Evolutionary conservation across 2,329 filamentous ascomycete species (phyloP).

Genomic region (Plectosphaerella plurivora): DNA sequence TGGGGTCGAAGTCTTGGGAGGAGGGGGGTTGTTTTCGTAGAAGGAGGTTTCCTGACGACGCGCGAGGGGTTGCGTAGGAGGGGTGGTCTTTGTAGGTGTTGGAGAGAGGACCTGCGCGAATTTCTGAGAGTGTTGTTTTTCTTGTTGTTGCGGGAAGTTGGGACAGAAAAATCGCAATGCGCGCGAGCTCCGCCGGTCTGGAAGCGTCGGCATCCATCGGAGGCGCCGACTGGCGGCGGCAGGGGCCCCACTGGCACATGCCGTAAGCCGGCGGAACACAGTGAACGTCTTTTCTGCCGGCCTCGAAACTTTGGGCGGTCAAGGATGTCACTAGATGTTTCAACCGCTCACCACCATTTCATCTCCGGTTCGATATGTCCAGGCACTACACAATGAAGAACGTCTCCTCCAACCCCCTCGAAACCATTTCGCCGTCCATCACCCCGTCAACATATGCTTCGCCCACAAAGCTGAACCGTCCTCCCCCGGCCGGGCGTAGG

Average conservation of each 20-base stretch:
- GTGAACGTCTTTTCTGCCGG: too few relatives aligned
- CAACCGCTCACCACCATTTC: too few relatives aligned
- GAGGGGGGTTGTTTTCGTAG: not conserved
- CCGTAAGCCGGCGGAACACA: too few relatives aligned
- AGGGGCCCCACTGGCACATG: not conserved
- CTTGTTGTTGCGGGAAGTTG: not conserved
- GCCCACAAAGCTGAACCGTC: too few relatives aligned
- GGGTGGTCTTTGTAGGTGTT: not conserved
- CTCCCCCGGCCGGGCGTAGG: too few relatives aligned
- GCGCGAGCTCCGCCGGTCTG: not conserved
- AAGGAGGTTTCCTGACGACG: not conserved
- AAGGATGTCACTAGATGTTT: too few relatives aligned
- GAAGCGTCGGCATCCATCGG: slow-evolving; percentile 2
- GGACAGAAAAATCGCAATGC: not conserved
- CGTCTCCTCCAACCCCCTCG: too few relatives aligned
- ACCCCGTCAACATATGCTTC: too few relatives aligned
- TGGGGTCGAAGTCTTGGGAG: not conserved
- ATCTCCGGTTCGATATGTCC: too few relatives aligned
- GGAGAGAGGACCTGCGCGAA: not conserved
- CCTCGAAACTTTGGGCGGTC: too few relatives aligned
- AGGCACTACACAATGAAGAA: too few relatives aligned
- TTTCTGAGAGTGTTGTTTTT: not conserved
- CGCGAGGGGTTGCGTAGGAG: not conserved
- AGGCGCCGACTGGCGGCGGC: not conserved
- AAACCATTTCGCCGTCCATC: too few relatives aligned